A percentile compares a stretch with the other conserved stretches of the same genome.
phyloP scores from a whole-genome alignment of 2,329 filamentous ascomycete genomes.

The Alternaria brassicae region DNA sequence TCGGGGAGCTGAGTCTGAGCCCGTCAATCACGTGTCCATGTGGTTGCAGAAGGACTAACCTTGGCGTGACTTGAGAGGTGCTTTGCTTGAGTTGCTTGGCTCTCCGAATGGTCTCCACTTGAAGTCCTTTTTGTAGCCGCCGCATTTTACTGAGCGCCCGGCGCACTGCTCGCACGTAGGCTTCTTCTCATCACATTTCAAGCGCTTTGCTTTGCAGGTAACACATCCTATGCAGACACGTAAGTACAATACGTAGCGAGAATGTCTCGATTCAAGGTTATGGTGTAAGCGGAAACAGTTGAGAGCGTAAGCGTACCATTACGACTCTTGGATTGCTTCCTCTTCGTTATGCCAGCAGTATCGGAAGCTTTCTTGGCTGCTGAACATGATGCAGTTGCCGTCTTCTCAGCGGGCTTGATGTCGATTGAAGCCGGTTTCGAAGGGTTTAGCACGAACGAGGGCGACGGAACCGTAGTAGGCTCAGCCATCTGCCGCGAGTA shows the following conservation, averaged over 20 bases:
- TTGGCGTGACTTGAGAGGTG: conserved; percentile 55
- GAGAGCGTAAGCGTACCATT: conserved; percentile 65
- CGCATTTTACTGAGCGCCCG: conserved; percentile 69
- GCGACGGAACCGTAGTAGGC: conserved; percentile 66
- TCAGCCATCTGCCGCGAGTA: conserved; percentile 55
- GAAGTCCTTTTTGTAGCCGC: conserved; percentile 77
- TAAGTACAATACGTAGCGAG: conserved; percentile 16
- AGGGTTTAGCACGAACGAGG: conserved; percentile 35
- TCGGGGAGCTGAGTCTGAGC: conserved; percentile 18
- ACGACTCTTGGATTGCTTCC: conserved; percentile 77
- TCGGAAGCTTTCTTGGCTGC: conserved; percentile 35
- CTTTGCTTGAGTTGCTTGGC: conserved; percentile 60
- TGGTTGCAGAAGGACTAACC: conserved; percentile 38
- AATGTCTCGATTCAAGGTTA: not conserved
- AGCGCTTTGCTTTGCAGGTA: conserved; percentile 74
- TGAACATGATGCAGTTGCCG: conserved; percentile 29
- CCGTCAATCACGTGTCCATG: conserved; percentile 15
- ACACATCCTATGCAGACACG: conserved; percentile 64
- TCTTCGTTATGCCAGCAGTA: conserved; percentile 59
- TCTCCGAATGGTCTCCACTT: conserved; percentile 77
- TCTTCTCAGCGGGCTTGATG: conserved; percentile 27
- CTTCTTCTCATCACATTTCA: conserved; percentile 78
- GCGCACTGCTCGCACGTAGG: conserved; percentile 72
- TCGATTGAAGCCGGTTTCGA: conserved; percentile 16
- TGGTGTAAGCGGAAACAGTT: conserved; percentile 4